Evolutionary conservation across 1,139 yeast genomes (phyloP), one percentile per base, ranked within the genome.

Genomic region (Suhomyces wounanorum): DNA sequence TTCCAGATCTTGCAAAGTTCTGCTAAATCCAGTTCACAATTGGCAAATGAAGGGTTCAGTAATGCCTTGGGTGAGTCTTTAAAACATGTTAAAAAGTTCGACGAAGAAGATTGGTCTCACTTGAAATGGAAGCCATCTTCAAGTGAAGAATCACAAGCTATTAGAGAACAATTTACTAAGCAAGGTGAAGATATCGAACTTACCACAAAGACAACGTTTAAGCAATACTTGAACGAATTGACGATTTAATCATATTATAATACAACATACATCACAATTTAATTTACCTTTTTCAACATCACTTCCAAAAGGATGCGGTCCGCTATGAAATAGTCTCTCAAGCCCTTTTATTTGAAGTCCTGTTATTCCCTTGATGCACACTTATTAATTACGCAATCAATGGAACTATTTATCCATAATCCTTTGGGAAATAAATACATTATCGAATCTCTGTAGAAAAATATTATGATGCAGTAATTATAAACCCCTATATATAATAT

Each of bases 51-150:
- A 23, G 87, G 87, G 59, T 76, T 85, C 26, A 77, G 85, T 5
- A 59, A 66, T 33, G 79, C 82, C 9, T 85, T 89, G 52, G 94
- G 96, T 2, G 94, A 91, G 30, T 92, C 97, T 0, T 76, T 92
- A 48, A 75, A 81, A 53, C 89, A 89, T 40, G 82, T 86, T 54
- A 88, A 87, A 63, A 70, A 77, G 44, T 89, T 87, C 44, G 94
- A 86, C 49, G 96, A 89, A 54, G 97, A 92, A 64, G 75, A 71
- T 25, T 82, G 83, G 73, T 61, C 66, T 11, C 60, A 68, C 1
- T 63, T 82, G 54, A 70, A 67, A n/a, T 85, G 88, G 87, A 58
- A 64, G 41, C 76, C 71, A 40, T 55, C 70, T 6, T 70, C 72
- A 31, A 75, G 75, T 28, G 71, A 66, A 3, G 69, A 66, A 9